Conservation (phyloP, 2,329 filamentous ascomycete species). For the Reticulascus tulasneorum region DNA sequence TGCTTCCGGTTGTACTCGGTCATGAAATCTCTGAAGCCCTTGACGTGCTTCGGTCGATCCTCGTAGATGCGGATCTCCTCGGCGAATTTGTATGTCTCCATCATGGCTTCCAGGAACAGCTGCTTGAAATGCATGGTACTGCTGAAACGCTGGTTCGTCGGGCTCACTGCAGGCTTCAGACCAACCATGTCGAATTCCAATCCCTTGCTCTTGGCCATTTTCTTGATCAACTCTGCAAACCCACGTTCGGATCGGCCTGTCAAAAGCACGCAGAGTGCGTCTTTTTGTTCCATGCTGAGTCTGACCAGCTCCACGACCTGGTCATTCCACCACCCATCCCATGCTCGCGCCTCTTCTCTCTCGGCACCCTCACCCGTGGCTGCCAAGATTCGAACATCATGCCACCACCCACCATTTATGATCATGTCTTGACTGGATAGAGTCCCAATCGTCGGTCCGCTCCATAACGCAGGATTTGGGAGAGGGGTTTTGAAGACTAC, state of each 20-base stretch:
- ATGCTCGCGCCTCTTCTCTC: slow-evolving; percentile 76
- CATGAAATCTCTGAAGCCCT: slow-evolving; percentile 83
- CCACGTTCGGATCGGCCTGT: slow-evolving; percentile 78
- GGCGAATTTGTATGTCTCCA: slow-evolving; percentile 80
- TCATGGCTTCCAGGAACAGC: slow-evolving; percentile 70
- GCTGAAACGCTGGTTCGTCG: slow-evolving; percentile 70
- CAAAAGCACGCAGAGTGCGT: slow-evolving; percentile 78
- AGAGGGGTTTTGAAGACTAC: slow-evolving; percentile 86
- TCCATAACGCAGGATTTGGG: slow-evolving; percentile 87
- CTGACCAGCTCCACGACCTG: slow-evolving; percentile 76
- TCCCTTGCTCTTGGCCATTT: slow-evolving; percentile 72
- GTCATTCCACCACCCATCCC: slow-evolving; percentile 97
- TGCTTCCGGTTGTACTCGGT: slow-evolving; percentile 65
- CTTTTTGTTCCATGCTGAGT: slow-evolving; percentile 77
- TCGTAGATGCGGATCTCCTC: slow-evolving; percentile 78
- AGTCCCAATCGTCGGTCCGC: slow-evolving; percentile 68
- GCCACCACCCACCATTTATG: slow-evolving; percentile 92
- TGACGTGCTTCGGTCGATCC: slow-evolving; percentile 64
- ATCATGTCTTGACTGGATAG: slow-evolving; percentile 74
- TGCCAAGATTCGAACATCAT: slow-evolving; percentile 80
- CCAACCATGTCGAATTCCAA: slow-evolving; percentile 86
- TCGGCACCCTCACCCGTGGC: slow-evolving; percentile 81
- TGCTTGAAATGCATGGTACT: slow-evolving; percentile 94
- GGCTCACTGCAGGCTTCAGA: slow-evolving; percentile 80
- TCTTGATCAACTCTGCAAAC: slow-evolving; percentile 75